A percentile compares a stretch with the other conserved stretches of the same genome.
Conservation (phyloP, 192 early-diverging fungal genomes). For the Coemansia sp. region DNA sequence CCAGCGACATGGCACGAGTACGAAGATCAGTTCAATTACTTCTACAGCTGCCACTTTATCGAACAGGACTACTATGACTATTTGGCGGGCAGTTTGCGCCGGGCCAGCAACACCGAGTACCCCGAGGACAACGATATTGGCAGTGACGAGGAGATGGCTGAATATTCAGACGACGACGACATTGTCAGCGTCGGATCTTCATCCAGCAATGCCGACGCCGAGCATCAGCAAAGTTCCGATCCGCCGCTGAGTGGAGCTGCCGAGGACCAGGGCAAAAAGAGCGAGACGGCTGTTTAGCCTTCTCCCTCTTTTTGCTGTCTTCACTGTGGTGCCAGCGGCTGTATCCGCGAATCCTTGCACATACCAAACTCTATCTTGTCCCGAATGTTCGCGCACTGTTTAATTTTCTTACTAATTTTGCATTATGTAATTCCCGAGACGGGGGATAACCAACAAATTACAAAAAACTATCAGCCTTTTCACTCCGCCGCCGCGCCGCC, state of each 20-base stretch:
- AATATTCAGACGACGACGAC: background rate
- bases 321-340: background rate
- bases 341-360: background rate
- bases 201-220: background rate
- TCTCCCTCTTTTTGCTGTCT: background rate
- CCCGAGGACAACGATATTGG: background rate
- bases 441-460: conserved; percentile 15
- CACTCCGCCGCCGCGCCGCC: conserved; percentile 18
- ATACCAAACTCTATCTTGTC: background rate
- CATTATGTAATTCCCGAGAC: conserved; percentile 30
- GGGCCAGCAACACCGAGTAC: background rate
- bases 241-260: background rate
- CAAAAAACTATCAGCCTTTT: background rate
- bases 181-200: background rate
- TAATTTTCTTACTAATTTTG: conserved; percentile 9
- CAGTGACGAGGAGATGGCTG: background rate
- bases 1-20: too few relatives aligned
- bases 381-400: background rate
- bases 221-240: background rate
- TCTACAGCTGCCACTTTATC: conserved; percentile 50
- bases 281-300: background rate
- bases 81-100: conserved; percentile 10
- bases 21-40: conserved; percentile 49
- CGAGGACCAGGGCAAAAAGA: background rate
- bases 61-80: conserved; percentile 52